Conservation (phyloP, 2,329 filamentous ascomycete genomes). For the Venturia pyrina region DNA sequence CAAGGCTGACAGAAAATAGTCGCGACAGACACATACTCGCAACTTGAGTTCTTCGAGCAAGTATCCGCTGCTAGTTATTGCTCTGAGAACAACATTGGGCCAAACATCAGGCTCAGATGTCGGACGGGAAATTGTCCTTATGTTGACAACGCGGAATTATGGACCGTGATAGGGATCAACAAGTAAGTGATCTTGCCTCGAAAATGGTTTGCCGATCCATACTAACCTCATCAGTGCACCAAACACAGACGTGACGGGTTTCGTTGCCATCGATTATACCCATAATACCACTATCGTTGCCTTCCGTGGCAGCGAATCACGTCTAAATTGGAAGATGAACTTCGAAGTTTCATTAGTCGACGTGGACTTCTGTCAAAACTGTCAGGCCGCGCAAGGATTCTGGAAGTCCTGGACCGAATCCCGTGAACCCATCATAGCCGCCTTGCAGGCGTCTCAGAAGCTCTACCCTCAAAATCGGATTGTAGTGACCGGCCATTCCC, state of each 20-base stretch:
- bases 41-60: slow-evolving; percentile 25
- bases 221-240: slow-evolving; percentile 18
- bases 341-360: slow-evolving; percentile 19
- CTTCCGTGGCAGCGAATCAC: slow-evolving; percentile 48
- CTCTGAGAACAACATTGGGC: slow-evolving; percentile 34
- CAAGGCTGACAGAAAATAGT: neutral
- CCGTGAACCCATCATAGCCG: neutral
- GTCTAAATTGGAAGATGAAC: slow-evolving; percentile 55
- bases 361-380: neutral
- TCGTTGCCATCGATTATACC: slow-evolving; percentile 35
- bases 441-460: neutral
- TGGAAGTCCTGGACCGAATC: slow-evolving; percentile 1
- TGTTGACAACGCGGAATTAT: slow-evolving; percentile 40
- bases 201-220: neutral
- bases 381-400: neutral
- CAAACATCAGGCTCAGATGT: slow-evolving; percentile 23
- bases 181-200: neutral
- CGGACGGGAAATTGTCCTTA: slow-evolving; percentile 35
- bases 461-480: slow-evolving; percentile 21
- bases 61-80: slow-evolving; percentile 46
- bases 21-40: neutral
- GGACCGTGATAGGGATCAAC: slow-evolving; percentile 11
- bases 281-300: slow-evolving; percentile 48
- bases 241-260: slow-evolving; percentile 36
- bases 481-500: slow-evolving; percentile 56